Conservation (phyloP, 2,329 filamentous ascomycete species). For the Fusarium cyanostomum region DNA sequence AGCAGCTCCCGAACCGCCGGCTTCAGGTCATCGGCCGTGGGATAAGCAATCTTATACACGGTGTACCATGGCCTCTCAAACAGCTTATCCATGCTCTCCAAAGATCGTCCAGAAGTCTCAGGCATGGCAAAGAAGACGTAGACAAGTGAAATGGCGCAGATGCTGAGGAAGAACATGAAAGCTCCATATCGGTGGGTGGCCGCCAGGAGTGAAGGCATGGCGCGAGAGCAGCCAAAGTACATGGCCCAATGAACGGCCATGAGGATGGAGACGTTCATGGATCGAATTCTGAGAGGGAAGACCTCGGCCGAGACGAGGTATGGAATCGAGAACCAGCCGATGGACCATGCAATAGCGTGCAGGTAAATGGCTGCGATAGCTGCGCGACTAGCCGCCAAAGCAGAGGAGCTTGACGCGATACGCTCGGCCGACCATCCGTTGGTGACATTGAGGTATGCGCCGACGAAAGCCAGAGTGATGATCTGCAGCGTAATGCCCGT, state of each 20-base stretch:
- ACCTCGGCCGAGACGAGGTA: constrained; percentile 58
- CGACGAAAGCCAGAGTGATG: constrained; percentile 44
- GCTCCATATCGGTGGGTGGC: constrained; percentile 46
- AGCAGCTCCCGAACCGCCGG: constrained; percentile 10
- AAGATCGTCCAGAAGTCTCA: constrained; percentile 43
- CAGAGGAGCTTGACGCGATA: constrained; percentile 25
- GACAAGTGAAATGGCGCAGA: constrained; percentile 41
- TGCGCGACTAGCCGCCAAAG: constrained; percentile 48
- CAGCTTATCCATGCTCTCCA: constrained; percentile 45
- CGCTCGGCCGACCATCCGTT: constrained; percentile 34
- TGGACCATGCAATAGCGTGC: constrained; percentile 55
- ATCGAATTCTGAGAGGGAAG: constrained; percentile 54
- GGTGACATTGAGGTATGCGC: constrained; percentile 44
- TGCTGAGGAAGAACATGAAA: constrained; percentile 44
- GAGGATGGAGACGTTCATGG: constrained; percentile 51
- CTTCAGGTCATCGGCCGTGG: constrained; percentile 39
- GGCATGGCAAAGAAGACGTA: constrained; percentile 49
- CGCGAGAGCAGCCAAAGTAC: constrained; percentile 48
- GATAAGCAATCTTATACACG: constrained; percentile 43
- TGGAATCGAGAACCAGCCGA: constrained; percentile 58
- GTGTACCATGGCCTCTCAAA: constrained; percentile 46
- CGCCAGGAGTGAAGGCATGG: constrained; percentile 48
- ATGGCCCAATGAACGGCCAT: constrained; percentile 56
- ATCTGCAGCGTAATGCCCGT: constrained; percentile 47
- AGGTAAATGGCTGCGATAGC: constrained; percentile 57